These are phyloP conservation scores for Annulohypoxylon nitens DNA, from an alignment of 495 filamentous ascomycete genomes.

Conservation along the genomic window DNA sequence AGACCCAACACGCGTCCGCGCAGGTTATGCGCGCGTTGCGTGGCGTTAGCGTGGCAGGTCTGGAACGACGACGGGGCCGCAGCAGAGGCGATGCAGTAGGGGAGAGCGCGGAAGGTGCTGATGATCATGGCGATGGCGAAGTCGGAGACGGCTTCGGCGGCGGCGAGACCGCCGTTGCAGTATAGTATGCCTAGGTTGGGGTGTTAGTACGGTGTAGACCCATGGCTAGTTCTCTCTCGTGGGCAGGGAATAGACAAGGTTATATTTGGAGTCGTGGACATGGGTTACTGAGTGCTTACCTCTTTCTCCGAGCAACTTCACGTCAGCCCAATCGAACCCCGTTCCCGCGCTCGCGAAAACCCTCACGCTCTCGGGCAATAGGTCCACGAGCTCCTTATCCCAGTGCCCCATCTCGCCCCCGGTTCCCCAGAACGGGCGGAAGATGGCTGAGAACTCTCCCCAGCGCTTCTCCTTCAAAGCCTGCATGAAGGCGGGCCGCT, in stretches of 20 bases:
- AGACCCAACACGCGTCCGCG: conserved; percentile 68
- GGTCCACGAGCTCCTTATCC: conserved; percentile 76
- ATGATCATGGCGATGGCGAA: conserved; percentile 74
- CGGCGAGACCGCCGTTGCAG: conserved; percentile 77
- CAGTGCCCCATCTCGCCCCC: conserved; percentile 83
- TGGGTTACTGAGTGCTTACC: conserved; percentile 62
- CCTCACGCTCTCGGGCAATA: conserved; percentile 73
- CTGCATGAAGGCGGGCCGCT: conserved; percentile 69
- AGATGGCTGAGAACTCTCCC: conserved; percentile 79
- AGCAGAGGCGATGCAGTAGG: conserved; percentile 67
- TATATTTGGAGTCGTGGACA: background rate
- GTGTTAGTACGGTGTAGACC: conserved; percentile 6
- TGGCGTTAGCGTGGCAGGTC: conserved; percentile 69
- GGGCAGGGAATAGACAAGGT: background rate
- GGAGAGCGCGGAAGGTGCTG: conserved; percentile 72
- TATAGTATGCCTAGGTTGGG: conserved; percentile 71
- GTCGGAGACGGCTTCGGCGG: conserved; percentile 76
- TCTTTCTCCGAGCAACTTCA: conserved; percentile 71
- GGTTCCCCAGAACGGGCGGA: conserved; percentile 83
- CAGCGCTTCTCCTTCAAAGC: conserved; percentile 74
- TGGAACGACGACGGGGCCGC: conserved; percentile 58
- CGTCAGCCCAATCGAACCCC: conserved; percentile 84
- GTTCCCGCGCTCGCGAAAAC: conserved; percentile 81
- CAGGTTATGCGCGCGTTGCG: conserved; percentile 70
- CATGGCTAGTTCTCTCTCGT: background rate